Evolutionary conservation across 305 asterid genomes (phyloP), one percentile per base, ranked within the genome.

Genomic region (Fraxinus nigra): DNA sequence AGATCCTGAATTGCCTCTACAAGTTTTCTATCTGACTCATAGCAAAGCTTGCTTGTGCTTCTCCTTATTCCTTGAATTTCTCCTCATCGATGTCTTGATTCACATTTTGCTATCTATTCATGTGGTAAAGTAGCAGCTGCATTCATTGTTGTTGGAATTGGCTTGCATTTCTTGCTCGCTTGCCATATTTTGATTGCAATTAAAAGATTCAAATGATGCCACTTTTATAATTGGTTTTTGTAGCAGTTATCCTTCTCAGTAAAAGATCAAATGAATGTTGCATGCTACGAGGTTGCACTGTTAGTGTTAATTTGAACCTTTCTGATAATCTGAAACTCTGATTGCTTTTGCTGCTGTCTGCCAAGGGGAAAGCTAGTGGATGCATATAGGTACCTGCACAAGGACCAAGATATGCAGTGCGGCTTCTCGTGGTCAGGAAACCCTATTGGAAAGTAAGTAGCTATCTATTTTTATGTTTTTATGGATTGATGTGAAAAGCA

Each of bases 381-480:
- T 87, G 97, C 95, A 48, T 94, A 94, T 75, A 91, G 98, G 86
- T 79, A 88, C 84, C 82, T 94, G 67, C 97, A 96, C 89, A 88
- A 90, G 90, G 95, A 91, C 81, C 87, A 86, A 78, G 97, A 93
- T 87, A 90, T 91, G 92, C 97, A 94, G 72, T 82, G 82, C 54
- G 99, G 99, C 80, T 94, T 96, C 89, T 96, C 99, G 38, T 96
- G 99, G 99, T 96, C 99, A 0, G 99, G 99, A 75, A 88, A 94
- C 81, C 99, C 99, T 30, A 28, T 94, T 32, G 99, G 99, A 48
- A 94, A 93, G 98, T 92, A 90, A 90, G 97, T 81, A 78, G 59
- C 20, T 72, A 8, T 51, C 20, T 72, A 8, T 51, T 83, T 79
- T 61, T 4, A 13, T 79, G 56, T 65, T 13, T 43, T 16, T 35